Percentiles rank a stretch among this genome's conserved stretches.
Evolutionary conservation across 805 yeast genomes (phyloP).

Genomic region (Torulaspora delbrueckii): DNA sequence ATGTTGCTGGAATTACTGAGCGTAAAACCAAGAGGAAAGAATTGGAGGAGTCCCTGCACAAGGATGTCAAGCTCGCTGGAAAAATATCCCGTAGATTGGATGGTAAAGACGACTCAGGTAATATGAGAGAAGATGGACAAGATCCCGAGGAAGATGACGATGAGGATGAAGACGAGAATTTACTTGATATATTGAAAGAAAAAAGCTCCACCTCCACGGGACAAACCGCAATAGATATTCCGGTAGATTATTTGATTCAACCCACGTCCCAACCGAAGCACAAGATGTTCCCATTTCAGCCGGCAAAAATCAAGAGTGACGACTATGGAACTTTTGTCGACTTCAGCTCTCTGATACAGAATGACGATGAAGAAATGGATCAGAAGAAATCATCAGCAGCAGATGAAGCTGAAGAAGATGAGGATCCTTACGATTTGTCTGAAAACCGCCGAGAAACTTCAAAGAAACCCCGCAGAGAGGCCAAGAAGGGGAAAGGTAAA

Average conservation of each 20-base stretch:
- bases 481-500: conserved; percentile 33
- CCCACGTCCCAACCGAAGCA: conserved; percentile 31
- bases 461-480: conserved; percentile 23
- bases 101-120: background rate
- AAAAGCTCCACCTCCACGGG: conserved; percentile 7
- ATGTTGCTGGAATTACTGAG: conserved; percentile 42
- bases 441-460: conserved; percentile 22
- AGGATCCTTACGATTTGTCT: conserved; percentile 27
- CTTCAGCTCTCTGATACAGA: conserved; percentile 52
- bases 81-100: conserved; percentile 3
- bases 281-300: conserved; percentile 74
- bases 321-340: conserved; percentile 84
- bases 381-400: conserved; percentile 24
- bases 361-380: conserved; percentile 44
- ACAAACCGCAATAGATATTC: conserved; percentile 19
- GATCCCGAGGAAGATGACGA: conserved; percentile 29
- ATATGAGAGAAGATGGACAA: conserved; percentile 2
- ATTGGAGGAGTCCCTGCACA: conserved; percentile 32
- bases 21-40: conserved; percentile 41
- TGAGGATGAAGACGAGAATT: conserved; percentile 36
- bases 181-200: conserved; percentile 22
- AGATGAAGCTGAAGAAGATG: conserved; percentile 26
- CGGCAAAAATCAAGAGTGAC: conserved; percentile 58
- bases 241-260: conserved; percentile 28
- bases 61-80: conserved; percentile 26